Evolutionary conservation across 306 rosid genomes (phyloP), one percentile per base, ranked within the genome.

Genomic region (Glycine tomentella): DNA sequence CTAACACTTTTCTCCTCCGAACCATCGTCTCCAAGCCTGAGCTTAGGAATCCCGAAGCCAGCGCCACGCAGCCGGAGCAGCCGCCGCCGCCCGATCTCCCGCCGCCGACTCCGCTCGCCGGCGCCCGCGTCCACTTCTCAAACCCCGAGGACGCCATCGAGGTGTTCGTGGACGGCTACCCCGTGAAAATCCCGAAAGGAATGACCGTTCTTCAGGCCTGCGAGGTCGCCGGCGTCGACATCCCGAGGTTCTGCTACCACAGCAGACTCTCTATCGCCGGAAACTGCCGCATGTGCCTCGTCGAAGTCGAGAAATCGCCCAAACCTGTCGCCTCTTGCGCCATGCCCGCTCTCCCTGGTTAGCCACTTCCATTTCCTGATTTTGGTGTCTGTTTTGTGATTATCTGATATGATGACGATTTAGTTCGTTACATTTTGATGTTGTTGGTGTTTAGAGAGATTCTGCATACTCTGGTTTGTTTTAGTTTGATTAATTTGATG

Each of bases 301-400:
- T 95, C 62, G 99, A 93, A 91, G 99, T 95, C 17, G 99, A 95
- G 97, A 95, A 95, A 87, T 93, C 99, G 2, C 99, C 99, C 42
- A 95, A 95, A 87, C 99, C 99, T 44, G 99, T 95, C 57, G 99
- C 99, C 63, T 95, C 99, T 65, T 95, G 99, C 52, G 99, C 99
- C 88, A 95, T 95, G 99, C 99, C 99, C n/a, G 99, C 99, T 63
- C 97, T 95, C 76, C 99, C 99, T 76, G 98, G 98, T 94, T 25
- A 48, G 78, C 38, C 4, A 58, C 8, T 40, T 45, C 1, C 1
- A 4, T n/a, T 68, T 34, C 56, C 38, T 25, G 31, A 25, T 64
- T 16, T n/a, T 9, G 11, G 56, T 25, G 9, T 9, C 11, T 13
- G 5, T 14, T 8, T 14, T 71, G 7, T 63, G 55, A 55, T 64